Conservation (phyloP, 805 yeast genomes). For the Candida stauntonica region DNA sequence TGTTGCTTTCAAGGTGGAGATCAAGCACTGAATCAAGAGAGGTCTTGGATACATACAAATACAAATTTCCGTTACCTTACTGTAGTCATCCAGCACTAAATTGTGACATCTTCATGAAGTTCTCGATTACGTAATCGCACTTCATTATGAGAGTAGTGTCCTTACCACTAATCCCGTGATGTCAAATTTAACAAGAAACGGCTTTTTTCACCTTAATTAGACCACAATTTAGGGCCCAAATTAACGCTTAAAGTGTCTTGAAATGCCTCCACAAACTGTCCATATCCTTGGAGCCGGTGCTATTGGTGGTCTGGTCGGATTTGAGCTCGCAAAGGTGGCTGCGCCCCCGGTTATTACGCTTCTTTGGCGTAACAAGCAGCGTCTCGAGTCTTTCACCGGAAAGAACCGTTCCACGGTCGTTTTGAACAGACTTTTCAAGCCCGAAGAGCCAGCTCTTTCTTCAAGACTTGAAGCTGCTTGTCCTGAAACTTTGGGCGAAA, state of each 20-base stretch:
- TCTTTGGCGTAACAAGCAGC: conserved; percentile 21
- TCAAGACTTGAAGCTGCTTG: conserved; percentile 11
- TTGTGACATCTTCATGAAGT: too few relatives aligned
- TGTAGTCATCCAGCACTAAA: too few relatives aligned
- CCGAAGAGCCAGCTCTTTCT: conserved; percentile 9
- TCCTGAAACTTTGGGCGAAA: conserved; percentile 17
- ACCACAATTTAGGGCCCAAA: too few relatives aligned
- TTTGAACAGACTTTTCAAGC: conserved; percentile 21
- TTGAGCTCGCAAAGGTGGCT: conserved; percentile 20
- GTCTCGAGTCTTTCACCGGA: conserved; percentile 16
- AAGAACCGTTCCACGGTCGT: conserved; percentile 16
- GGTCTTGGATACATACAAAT: background rate
- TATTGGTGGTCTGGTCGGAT: conserved; percentile 27
- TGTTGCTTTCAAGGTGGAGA: conserved; percentile 53
- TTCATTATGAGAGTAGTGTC: too few relatives aligned
- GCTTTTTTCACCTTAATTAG: too few relatives aligned
- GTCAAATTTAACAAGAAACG: too few relatives aligned
- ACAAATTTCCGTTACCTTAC: too few relatives aligned
- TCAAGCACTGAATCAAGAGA: conserved; percentile 7
- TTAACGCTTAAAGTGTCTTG: too few relatives aligned
- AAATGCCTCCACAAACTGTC: conserved; percentile 9
- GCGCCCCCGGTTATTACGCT: conserved; percentile 19
- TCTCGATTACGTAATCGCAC: too few relatives aligned
- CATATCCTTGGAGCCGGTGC: conserved; percentile 28
- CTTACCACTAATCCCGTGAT: too few relatives aligned